phyloP scores from a whole-genome alignment of 352 stramenopile species.

The Pythium plurisporium region DNA sequence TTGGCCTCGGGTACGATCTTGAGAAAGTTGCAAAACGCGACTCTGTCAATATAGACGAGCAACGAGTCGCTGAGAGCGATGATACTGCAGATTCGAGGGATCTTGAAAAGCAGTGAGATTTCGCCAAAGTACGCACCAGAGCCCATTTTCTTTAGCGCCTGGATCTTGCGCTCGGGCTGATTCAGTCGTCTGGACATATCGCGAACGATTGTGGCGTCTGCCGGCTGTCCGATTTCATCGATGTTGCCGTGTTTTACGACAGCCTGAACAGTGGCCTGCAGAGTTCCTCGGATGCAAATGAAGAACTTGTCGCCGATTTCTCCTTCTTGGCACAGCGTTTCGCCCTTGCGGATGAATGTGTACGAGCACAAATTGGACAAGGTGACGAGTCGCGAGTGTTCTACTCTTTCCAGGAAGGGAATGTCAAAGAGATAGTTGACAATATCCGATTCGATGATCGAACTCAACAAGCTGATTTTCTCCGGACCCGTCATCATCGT shows the following conservation, averaged over 20 bases:
- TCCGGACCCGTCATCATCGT: slow-evolving; percentile 37
- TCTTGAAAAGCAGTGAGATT: slow-evolving; percentile 67
- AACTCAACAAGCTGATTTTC: slow-evolving; percentile 58
- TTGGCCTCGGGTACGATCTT: slow-evolving; percentile 57
- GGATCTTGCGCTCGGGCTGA: slow-evolving; percentile 26
- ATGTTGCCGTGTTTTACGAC: background rate
- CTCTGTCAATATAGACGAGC: slow-evolving; percentile 63
- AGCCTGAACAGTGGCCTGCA: slow-evolving; percentile 42
- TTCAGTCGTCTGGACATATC: slow-evolving; percentile 3
- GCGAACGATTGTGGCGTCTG: background rate
- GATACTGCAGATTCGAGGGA: slow-evolving; percentile 62
- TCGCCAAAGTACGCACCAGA: slow-evolving; percentile 67
- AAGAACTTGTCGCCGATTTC: slow-evolving; percentile 66
- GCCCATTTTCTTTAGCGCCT: slow-evolving; percentile 48
- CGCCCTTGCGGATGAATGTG: slow-evolving; percentile 41
- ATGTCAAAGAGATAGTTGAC: slow-evolving; percentile 64
- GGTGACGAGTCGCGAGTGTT: slow-evolving; percentile 49
- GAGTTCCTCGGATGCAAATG: slow-evolving; percentile 55
- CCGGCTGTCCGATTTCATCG: background rate
- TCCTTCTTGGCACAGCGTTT: slow-evolving; percentile 49
- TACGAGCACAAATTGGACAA: slow-evolving; percentile 70
- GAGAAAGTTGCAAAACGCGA: slow-evolving; percentile 67
- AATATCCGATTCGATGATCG: slow-evolving; percentile 64
- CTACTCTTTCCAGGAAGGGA: slow-evolving; percentile 59
- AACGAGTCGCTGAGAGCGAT: slow-evolving; percentile 56